These are phyloP conservation scores for Calonectria pseudoturangicola DNA, from an alignment of 2,329 filamentous ascomycete species.

Conservation along the genomic window DNA sequence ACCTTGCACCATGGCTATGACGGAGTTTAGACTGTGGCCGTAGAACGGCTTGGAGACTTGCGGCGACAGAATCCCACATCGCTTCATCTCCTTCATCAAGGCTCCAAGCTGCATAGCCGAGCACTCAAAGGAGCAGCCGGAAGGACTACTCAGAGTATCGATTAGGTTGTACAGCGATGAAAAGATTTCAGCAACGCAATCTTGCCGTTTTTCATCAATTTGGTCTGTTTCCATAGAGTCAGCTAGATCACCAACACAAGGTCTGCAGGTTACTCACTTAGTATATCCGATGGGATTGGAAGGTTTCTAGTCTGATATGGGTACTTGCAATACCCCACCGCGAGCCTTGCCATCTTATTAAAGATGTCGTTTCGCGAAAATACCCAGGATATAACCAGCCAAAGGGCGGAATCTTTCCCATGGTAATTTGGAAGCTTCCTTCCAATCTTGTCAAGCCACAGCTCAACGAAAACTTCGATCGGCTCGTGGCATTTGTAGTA, in stretches of 20 bases:
- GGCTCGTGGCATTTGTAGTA: constrained; percentile 36
- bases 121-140: constrained; percentile 42
- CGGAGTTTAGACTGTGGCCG: background rate
- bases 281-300: background rate
- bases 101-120: constrained; percentile 44
- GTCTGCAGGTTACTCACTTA: constrained; percentile 14
- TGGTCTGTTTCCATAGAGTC: background rate
- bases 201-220: constrained; percentile 9
- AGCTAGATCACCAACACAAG: background rate
- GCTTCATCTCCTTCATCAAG: constrained; percentile 35
- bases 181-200: background rate
- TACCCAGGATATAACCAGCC: constrained; percentile 18
- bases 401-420: constrained; percentile 4
- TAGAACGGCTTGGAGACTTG: background rate
- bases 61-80: constrained; percentile 5
- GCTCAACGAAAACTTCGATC: background rate
- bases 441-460: constrained; percentile 22
- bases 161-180: background rate
- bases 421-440: background rate
- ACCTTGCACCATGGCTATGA: background rate
- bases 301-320: constrained; percentile 8
- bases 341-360: constrained; percentile 25
- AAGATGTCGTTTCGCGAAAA: constrained; percentile 2
- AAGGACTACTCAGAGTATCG: background rate
- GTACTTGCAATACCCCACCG: constrained; percentile 24